Evolutionary conservation across 1,284 basidiomycete species (phyloP), one percentile per base, ranked within the genome.

Genomic region (Ceratobasidium theobromae): DNA sequence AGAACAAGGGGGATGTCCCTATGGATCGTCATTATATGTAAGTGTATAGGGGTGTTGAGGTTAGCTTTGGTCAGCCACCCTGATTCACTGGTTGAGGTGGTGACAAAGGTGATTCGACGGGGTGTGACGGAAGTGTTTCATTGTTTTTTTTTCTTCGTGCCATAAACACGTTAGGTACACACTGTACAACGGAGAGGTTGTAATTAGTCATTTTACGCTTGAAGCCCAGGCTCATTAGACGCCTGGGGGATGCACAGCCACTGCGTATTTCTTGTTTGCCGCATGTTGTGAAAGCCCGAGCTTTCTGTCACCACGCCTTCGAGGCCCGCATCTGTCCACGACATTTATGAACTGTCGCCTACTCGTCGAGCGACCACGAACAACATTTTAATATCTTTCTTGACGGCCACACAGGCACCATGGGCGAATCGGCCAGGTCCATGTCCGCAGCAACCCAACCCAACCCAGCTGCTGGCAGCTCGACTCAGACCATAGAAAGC

Each of bases 281-380:
- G 51, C 60, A 53, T 65, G 60, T 65, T 65, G 40, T 27, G 23
- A 48, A 51, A 45, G 57, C 43, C n/a, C n/a, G n/a, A 48, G 41
- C 38, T 52, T 58, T 5, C 48, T 49, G 58, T 49, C 45, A 38
- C 58, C 46, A 64, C 58, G 58, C 43, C 12, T 43, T 23, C 25
- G 58, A 60, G 45, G 51, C 18, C 25, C 35, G 18, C 23, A 27
- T 21, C 27, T n/a, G 46, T 52, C 58, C 49, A 65, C 60, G 60
- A 65, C 60, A 48, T 53, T 57, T 65, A 65, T 65, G 60, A 65
- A 53, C 60, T 21, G 60, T 65, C 60, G 60, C n/a, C n/a, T 53
- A 48, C 32, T 16, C 18, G n/a, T 28, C 51, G 48, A 40, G 49
- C 51, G 60, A 49, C 60, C 60, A 65, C 60, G 60, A 65, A 53